Evolutionary conservation across 164 flowering plant species (phyloP).

Genomic region (Hamamelis virginiana): DNA sequence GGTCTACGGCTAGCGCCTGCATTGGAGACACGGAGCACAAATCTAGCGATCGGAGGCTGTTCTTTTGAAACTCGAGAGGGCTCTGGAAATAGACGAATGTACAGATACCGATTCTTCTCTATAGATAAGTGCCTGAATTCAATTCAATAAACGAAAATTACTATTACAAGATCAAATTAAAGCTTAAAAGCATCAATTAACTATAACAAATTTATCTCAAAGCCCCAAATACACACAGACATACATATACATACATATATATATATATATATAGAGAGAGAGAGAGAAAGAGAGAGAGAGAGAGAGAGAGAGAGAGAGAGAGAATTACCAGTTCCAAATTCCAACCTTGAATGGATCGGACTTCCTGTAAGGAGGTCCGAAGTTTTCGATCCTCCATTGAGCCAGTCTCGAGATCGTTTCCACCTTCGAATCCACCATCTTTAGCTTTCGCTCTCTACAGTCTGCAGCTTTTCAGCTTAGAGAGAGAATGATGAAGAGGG

Average conservation of each 20-base stretch:
- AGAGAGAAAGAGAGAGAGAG: not conserved
- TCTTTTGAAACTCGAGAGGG: slow-evolving; percentile 60
- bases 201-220: not conserved
- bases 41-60: slow-evolving; percentile 82
- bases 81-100: slow-evolving; percentile 76
- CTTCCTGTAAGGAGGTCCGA: slow-evolving; percentile 68
- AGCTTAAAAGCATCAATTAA: not conserved
- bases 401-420: slow-evolving; percentile 75
- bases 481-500: not conserved
- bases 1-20: slow-evolving; percentile 49
- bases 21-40: slow-evolving; percentile 63
- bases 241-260: too few relatives aligned
- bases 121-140: slow-evolving; percentile 65
- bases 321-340: slow-evolving; percentile 83
- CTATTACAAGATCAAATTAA: not conserved
- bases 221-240: not conserved
- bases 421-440: slow-evolving; percentile 41
- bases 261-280: slow-evolving; percentile 1
- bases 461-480: not conserved
- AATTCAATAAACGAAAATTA: not conserved
- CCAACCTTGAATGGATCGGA: slow-evolving; percentile 90
- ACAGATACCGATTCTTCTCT: slow-evolving; percentile 75
- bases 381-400: slow-evolving; percentile 83
- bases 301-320: slow-evolving; percentile 1
- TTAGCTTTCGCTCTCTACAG: not conserved